A percentile compares a stretch with the other conserved stretches of the same genome.
Conservation (phyloP, 306 rosid species). For the Vachellia pachyceras region DNA sequence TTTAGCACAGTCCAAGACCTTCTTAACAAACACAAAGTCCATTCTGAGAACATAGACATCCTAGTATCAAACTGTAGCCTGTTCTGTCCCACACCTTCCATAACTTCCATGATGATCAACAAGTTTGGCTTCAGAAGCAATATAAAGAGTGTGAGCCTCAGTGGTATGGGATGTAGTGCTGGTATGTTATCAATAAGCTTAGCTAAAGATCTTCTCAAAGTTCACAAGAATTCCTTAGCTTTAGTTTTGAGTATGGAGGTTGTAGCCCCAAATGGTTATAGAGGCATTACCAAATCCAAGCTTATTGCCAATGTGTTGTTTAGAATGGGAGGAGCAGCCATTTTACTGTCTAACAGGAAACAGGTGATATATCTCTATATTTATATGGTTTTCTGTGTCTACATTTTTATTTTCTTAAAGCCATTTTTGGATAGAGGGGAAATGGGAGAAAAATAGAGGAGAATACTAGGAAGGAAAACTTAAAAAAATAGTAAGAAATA, state of each 20-base stretch:
- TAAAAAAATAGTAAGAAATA: too few species aligned
- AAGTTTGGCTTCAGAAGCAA: conserved; percentile 72
- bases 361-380: not conserved
- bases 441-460: too few species aligned
- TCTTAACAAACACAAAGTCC: conserved; percentile 53
- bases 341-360: conserved; percentile 63
- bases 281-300: conserved; percentile 60
- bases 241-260: conserved; percentile 76
- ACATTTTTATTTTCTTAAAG: too few species aligned
- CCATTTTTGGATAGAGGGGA: too few species aligned
- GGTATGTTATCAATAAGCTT: conserved; percentile 64
- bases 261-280: conserved; percentile 59
- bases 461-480: too few species aligned
- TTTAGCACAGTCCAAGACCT: conserved; percentile 58
- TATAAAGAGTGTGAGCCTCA: conserved; percentile 57
- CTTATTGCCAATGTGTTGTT: conserved; percentile 67
- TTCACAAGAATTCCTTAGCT: conserved; percentile 64
- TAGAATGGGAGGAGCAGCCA: conserved; percentile 75
- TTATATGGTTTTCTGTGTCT: too few species aligned
- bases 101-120: conserved; percentile 67
- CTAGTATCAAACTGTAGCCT: conserved; percentile 78
- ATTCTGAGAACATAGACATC: conserved; percentile 72
- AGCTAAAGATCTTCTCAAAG: conserved; percentile 65
- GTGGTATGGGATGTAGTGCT: conserved; percentile 89
- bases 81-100: conserved; percentile 75